These are phyloP conservation scores for Hypoxylon fragiforme DNA, from an alignment of 495 filamentous ascomycete species.

Conservation along the genomic window DNA sequence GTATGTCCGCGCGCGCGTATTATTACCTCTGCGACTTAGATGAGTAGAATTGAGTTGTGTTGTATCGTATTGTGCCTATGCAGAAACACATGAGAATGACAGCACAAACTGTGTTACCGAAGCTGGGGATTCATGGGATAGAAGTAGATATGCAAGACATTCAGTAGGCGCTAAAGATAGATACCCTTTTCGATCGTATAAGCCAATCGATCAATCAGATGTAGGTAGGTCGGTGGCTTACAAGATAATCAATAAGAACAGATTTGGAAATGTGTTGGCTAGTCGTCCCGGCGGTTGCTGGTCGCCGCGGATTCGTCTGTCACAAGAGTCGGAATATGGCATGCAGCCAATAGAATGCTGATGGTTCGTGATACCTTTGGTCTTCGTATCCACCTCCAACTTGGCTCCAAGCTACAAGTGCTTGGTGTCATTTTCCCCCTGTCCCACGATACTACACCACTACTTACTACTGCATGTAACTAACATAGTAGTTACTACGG, in stretches of 20 bases:
- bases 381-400: background rate
- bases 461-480: too few species aligned
- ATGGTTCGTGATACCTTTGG: conserved; percentile 30
- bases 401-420: too few species aligned
- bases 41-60: background rate
- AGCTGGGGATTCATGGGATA: conserved; percentile 19
- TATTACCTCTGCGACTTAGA: background rate
- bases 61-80: too few species aligned
- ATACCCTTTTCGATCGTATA: conserved; percentile 21
- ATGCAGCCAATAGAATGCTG: conserved; percentile 26
- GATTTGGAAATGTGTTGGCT: background rate
- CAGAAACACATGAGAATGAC: conserved; percentile 10
- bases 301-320: conserved; percentile 39
- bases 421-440: conserved; percentile 5
- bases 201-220: conserved; percentile 26
- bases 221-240: conserved; percentile 15
- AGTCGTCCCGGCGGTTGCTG: conserved; percentile 32
- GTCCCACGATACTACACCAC: background rate
- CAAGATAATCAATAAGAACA: conserved; percentile 33
- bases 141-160: conserved; percentile 32
- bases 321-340: conserved; percentile 15
- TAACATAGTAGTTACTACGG: too few species aligned
- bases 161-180: conserved; percentile 19
- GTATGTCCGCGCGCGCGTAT: conserved; percentile 11
- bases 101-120: conserved; percentile 25